Percentiles rank a stretch among this genome's conserved stretches.
phyloP scores from a whole-genome alignment of 805 yeast species.

The Komagataella pseudopastoris region DNA sequence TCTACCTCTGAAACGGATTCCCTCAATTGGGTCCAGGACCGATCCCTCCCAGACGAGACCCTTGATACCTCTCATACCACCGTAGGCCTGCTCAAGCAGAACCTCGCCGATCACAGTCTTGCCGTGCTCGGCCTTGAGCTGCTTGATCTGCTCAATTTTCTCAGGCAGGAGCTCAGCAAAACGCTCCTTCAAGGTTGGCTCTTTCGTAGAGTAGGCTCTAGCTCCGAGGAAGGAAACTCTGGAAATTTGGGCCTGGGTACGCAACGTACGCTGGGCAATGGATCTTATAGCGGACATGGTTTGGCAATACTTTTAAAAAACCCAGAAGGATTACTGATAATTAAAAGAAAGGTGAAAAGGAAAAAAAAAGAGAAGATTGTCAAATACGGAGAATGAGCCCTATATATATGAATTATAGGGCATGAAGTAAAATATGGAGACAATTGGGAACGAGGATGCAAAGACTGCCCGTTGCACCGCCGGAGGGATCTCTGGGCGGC shows the following conservation, averaged over 20 bases:
- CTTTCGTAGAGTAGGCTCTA: slow-evolving; percentile 5
- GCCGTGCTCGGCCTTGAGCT: slow-evolving; percentile 85
- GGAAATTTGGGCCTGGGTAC: slow-evolving; percentile 4
- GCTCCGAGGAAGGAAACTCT: slow-evolving; percentile 1
- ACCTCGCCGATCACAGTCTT: slow-evolving; percentile 70
- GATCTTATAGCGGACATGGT: slow-evolving; percentile 8
- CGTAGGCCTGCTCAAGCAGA: slow-evolving; percentile 68
- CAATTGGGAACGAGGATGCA: not conserved
- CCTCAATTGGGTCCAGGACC: slow-evolving; percentile 73
- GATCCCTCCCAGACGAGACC: slow-evolving; percentile 86
- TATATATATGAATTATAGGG: not conserved
- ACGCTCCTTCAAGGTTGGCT: slow-evolving; percentile 73
- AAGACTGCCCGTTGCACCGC: not conserved
- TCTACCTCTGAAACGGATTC: slow-evolving; percentile 75
- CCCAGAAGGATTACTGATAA: not conserved
- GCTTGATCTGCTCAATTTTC: slow-evolving; percentile 82
- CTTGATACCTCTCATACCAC: slow-evolving; percentile 85
- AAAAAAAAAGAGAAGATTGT: not conserved
- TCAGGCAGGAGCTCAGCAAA: slow-evolving; percentile 87
- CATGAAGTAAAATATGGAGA: not conserved
- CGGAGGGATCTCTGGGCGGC: not conserved
- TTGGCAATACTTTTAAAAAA: not conserved
- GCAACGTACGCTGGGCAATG: slow-evolving; percentile 7
- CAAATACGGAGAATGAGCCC: not conserved
- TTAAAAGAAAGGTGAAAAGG: not conserved